phyloP scores from a whole-genome alignment of 1,139 yeast genomes.

The Candida albicans region DNA sequence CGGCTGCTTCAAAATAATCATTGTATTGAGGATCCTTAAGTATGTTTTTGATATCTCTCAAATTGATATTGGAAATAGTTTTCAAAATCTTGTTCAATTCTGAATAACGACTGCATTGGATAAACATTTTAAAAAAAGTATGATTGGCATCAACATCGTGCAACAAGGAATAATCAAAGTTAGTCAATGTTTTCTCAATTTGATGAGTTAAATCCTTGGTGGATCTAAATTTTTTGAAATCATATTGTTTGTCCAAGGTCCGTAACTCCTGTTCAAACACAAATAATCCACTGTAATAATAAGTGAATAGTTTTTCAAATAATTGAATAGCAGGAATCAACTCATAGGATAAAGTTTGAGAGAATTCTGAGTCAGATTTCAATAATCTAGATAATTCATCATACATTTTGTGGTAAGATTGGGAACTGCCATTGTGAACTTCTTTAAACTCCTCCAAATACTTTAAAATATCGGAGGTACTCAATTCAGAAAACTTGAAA shows the following conservation, averaged over 20 bases:
- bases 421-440: neutral
- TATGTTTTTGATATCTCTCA: slow-evolving; percentile 4
- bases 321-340: slow-evolving; percentile 15
- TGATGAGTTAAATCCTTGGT: slow-evolving; percentile 18
- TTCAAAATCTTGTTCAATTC: slow-evolving; percentile 5
- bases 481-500: no score
- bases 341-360: slow-evolving; percentile 15
- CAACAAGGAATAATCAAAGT: slow-evolving; percentile 21
- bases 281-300: slow-evolving; percentile 20
- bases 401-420: neutral
- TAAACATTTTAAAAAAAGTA: slow-evolving; percentile 3
- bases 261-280: slow-evolving; percentile 27
- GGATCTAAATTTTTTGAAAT: slow-evolving; percentile 17
- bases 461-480: neutral
- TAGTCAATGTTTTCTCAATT: slow-evolving; percentile 22
- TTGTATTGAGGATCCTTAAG: slow-evolving; percentile 3
- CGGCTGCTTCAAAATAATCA: neutral
- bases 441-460: neutral
- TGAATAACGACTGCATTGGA: slow-evolving; percentile 8
- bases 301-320: neutral
- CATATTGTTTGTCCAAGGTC: slow-evolving; percentile 24
- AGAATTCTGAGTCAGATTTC: slow-evolving; percentile 9
- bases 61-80: neutral
- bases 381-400: neutral
- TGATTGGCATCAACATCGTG: slow-evolving; percentile 2